A percentile compares a stretch with the other conserved stretches of the same genome.
Evolutionary conservation across 495 filamentous ascomycete genomes (phyloP).

Genomic region (Mytilinidion resinicola): DNA sequence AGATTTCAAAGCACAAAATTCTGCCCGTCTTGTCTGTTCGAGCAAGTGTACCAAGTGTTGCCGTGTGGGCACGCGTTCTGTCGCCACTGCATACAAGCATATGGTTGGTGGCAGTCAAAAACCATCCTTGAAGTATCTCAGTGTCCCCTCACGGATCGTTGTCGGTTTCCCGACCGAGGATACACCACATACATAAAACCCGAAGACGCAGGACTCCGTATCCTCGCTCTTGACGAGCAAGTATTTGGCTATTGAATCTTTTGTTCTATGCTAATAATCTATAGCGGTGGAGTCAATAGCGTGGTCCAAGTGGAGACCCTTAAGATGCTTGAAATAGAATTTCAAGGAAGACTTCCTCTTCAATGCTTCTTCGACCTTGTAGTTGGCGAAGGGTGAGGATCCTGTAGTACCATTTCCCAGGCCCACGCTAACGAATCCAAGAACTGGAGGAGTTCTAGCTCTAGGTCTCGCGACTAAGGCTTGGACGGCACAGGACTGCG

Average conservation of each 20-base stretch:
- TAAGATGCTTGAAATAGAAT: constrained; percentile 14
- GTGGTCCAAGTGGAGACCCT: constrained; percentile 15
- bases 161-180: background rate
- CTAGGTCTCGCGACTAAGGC: constrained; percentile 9
- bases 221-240: constrained; percentile 14
- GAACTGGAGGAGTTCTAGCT: constrained; percentile 16
- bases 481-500: constrained; percentile 9
- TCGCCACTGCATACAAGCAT: constrained; percentile 9
- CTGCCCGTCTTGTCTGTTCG: constrained; percentile 18
- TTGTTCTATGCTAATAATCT: background rate
- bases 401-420: too few species aligned
- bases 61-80: constrained; percentile 19
- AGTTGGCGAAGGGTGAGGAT: constrained; percentile 19
- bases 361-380: constrained; percentile 22
- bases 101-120: background rate
- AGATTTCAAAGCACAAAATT: constrained; percentile 7
- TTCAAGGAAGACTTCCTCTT: constrained; percentile 16
- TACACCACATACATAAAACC: constrained; percentile 9
- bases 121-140: constrained; percentile 10
- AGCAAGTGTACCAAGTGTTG: constrained; percentile 4
- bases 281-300: constrained; percentile 19
- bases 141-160: constrained; percentile 8
- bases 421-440: too few species aligned
- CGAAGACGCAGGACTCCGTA: constrained; percentile 10
- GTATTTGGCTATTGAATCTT: background rate